These are phyloP conservation scores for Vaccinium macrocarpon DNA, from an alignment of 148 eudicot species.

Conservation along the genomic window DNA sequence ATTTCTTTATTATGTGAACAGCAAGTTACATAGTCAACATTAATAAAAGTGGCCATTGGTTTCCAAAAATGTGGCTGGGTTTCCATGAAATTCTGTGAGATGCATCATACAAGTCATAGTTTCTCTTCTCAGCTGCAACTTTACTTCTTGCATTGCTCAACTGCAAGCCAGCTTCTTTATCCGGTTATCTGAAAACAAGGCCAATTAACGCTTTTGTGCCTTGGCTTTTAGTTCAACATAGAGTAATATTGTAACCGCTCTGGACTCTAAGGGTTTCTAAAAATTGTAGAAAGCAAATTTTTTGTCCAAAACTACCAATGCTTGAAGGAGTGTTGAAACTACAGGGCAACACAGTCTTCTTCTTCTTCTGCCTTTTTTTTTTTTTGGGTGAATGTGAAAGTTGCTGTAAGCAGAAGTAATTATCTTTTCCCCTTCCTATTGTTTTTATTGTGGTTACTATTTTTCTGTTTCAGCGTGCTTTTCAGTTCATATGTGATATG, in stretches of 20 bases:
- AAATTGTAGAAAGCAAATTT: not conserved
- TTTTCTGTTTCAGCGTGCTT: not conserved
- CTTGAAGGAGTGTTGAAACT: not conserved
- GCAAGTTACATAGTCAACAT: not conserved
- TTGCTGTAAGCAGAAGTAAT: not conserved
- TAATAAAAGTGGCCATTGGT: not conserved
- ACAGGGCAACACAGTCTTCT: not conserved
- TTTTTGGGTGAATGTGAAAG: not conserved
- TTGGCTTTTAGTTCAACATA: conserved; percentile 6
- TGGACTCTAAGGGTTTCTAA: not conserved
- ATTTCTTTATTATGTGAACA: not conserved
- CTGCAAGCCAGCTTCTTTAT: not conserved
- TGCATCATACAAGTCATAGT: not conserved
- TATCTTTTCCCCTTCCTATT: conserved; percentile 3
- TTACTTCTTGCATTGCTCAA: not conserved
- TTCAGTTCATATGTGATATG: not conserved
- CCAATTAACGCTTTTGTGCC: not conserved
- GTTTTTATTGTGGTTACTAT: not conserved
- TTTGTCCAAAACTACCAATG: not conserved
- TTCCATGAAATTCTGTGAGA: not conserved
- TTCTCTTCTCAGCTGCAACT: not conserved
- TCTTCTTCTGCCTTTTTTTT: not conserved
- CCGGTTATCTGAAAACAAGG: not conserved
- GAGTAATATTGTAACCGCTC: not conserved
- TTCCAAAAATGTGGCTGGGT: not conserved